phyloP scores from a whole-genome alignment of 345 rosid genomes.

The Arabis alpina region DNA sequence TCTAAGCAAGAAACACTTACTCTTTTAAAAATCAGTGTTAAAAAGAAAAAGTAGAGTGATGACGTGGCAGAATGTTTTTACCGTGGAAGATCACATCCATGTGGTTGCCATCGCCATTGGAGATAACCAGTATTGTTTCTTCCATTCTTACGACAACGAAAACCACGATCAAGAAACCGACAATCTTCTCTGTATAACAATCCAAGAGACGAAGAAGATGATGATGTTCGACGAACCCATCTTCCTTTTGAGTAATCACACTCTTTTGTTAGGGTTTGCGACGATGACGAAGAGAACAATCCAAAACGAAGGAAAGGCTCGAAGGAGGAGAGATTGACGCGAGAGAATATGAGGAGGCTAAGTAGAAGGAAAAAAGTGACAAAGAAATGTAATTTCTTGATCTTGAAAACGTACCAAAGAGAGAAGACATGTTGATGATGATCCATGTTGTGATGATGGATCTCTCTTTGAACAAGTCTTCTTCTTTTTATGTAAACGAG shows the following conservation, averaged over 20 bases:
- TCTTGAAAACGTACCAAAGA: conserved; percentile 37
- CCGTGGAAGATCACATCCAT: conserved; percentile 81
- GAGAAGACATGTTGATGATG: conserved; percentile 28
- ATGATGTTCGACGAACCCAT: conserved; percentile 69
- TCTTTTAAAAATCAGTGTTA: no score
- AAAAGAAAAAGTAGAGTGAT: no score
- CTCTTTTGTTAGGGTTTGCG: not conserved
- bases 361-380: conserved; percentile 42
- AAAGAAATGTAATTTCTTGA: no score
- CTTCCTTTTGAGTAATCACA: conserved; percentile 72
- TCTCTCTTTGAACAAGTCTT: conserved; percentile 44
- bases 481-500: conserved; percentile 6
- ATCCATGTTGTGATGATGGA: conserved; percentile 36
- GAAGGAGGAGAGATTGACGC: conserved; percentile 35
- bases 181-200: conserved; percentile 59
- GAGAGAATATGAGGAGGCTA: conserved; percentile 48
- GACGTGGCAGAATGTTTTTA: conserved; percentile 38
- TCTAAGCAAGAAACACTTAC: not conserved
- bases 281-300: not conserved
- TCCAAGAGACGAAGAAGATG: conserved; percentile 23
- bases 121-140: conserved; percentile 64
- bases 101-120: conserved; percentile 91
- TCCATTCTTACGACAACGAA: conserved; percentile 66
- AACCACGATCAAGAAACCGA: conserved; percentile 85
- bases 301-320: conserved; percentile 38